Percentiles rank a stretch among this genome's conserved stretches.
Conservation (phyloP, 2,329 filamentous ascomycete genomes). For the Neofusicoccum sp. region DNA sequence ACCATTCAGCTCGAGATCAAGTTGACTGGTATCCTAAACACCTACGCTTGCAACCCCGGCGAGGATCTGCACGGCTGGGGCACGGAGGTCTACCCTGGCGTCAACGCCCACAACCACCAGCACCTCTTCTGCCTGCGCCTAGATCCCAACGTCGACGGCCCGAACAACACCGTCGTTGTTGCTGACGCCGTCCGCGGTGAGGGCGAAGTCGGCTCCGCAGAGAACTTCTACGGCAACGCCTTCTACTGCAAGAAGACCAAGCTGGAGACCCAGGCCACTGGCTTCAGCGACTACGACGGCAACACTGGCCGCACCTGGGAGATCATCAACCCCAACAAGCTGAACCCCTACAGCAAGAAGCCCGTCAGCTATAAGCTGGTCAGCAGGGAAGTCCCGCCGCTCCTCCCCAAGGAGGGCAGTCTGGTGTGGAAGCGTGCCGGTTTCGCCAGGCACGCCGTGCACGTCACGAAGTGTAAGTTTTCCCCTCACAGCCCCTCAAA, state of each 20-base stretch:
- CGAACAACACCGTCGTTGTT: constrained; percentile 80
- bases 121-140: constrained; percentile 90
- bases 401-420: constrained; percentile 77
- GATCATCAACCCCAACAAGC: constrained; percentile 76
- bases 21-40: constrained; percentile 90
- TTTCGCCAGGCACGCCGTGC: constrained; percentile 81
- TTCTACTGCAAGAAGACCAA: constrained; percentile 85
- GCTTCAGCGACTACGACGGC: constrained; percentile 78
- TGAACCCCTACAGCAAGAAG: constrained; percentile 85
- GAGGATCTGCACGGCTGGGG: constrained; percentile 87
- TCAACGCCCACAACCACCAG: constrained; percentile 95
- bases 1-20: constrained; percentile 88
- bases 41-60: constrained; percentile 74
- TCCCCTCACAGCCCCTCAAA: neutral
- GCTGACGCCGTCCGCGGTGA: constrained; percentile 71
- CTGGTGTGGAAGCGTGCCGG: constrained; percentile 87
- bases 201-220: constrained; percentile 72
- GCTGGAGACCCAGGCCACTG: constrained; percentile 66
- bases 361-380: constrained; percentile 86
- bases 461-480: constrained; percentile 79
- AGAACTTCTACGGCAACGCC: constrained; percentile 87
- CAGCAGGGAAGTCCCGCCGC: constrained; percentile 73
- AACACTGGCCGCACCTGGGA: constrained; percentile 82
- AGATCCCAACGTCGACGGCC: constrained; percentile 83
- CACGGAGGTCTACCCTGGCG: constrained; percentile 84